Conservation (phyloP, 1,284 basidiomycete species). For the Ustilago nuda region DNA sequence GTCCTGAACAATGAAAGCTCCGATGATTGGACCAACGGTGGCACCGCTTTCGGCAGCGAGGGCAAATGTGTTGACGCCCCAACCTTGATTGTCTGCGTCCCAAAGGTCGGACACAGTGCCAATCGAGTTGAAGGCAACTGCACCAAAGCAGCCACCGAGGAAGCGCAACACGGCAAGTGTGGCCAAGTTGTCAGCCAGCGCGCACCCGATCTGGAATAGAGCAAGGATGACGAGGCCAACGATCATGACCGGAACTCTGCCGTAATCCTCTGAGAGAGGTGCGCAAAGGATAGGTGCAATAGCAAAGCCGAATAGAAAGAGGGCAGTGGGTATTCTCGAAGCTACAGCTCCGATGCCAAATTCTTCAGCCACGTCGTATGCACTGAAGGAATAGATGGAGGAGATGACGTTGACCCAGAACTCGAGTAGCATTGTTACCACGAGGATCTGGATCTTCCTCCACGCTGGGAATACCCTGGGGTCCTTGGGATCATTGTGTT, state of each 20-base stretch:
- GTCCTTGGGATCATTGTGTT: conserved; percentile 38
- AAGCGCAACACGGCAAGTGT: conserved; percentile 57
- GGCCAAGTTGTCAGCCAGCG: conserved; percentile 49
- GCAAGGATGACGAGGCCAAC: conserved; percentile 28
- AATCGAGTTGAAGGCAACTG: conserved; percentile 57
- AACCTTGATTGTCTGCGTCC: conserved; percentile 55
- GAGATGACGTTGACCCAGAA: conserved; percentile 54
- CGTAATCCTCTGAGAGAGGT: conserved; percentile 59
- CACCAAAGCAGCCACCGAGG: conserved; percentile 55
- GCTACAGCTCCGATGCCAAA: conserved; percentile 35
- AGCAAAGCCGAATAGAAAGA: conserved; percentile 59
- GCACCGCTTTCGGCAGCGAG: conserved; percentile 54
- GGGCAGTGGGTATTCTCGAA: conserved; percentile 39
- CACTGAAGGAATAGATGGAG: conserved; percentile 48
- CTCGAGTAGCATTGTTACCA: conserved; percentile 36
- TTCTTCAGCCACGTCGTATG: conserved; percentile 30
- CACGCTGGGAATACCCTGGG: conserved; percentile 35
- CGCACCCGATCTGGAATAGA: conserved; percentile 49
- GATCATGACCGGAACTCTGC: conserved; percentile 47
- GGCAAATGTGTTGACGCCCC: conserved; percentile 60
- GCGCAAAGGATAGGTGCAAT: conserved; percentile 45
- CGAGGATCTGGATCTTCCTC: conserved; percentile 43
- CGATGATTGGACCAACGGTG: conserved; percentile 48
- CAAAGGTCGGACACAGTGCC: conserved; percentile 58
- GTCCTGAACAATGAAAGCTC: conserved; percentile 43